Evolutionary conservation across 345 rosid genomes (phyloP).

Genomic region (Dimocarpus longan): DNA sequence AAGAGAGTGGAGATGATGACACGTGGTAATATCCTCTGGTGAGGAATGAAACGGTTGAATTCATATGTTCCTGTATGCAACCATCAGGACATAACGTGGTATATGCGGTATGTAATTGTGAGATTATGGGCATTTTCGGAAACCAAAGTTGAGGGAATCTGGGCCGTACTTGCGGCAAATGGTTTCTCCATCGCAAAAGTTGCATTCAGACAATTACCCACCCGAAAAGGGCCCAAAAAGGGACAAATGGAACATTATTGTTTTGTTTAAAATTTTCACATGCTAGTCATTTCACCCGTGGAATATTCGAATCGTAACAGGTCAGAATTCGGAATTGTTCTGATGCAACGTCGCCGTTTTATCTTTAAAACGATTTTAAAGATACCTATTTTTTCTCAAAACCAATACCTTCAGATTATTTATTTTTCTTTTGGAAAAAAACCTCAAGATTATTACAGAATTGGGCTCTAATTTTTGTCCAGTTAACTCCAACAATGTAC

Average conservation of each 20-base stretch:
- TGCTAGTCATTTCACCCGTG: not conserved
- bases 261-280: not conserved
- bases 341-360: not conserved
- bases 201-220: not conserved
- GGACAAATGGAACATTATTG: not conserved
- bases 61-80: conserved; percentile 24
- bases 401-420: too few species aligned
- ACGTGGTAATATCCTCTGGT: conserved; percentile 64
- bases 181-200: conserved; percentile 24
- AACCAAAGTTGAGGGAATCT: conserved; percentile 21
- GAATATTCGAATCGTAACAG: conserved; percentile 10
- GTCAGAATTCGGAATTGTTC: not conserved
- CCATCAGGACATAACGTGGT: not conserved
- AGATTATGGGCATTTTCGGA: not conserved
- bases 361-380: not conserved
- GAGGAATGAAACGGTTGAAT: not conserved
- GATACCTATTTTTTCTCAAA: too few species aligned
- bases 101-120: not conserved
- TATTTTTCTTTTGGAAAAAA: too few species aligned
- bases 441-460: too few species aligned
- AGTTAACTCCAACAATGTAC: too few species aligned
- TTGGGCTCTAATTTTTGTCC: too few species aligned
- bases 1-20: conserved; percentile 56
- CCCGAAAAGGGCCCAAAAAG: conserved; percentile 19
- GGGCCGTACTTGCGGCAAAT: conserved; percentile 25